Base-by-base conservation (phyloP, 176 grass and related monocot genomes). In the Aegilops tauschii region DNA sequence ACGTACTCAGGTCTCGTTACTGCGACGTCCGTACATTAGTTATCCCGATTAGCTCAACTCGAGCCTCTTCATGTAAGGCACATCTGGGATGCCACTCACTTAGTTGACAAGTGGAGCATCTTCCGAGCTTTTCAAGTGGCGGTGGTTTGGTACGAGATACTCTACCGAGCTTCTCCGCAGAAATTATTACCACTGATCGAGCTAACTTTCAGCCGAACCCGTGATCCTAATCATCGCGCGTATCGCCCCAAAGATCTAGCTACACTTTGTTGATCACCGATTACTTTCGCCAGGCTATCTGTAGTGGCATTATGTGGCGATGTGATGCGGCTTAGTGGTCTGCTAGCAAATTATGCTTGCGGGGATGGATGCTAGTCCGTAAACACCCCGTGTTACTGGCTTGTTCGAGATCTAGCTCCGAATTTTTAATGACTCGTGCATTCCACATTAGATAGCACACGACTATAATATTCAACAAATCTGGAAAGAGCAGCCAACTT, bases 151-250 rank as follows among this genome's bases (percentile, higher is more conserved):
- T 36, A 44, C 61, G 9, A 64, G n/a, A 62, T 39, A 39, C 37
- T 39, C 37, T 47, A 18, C 39, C 27, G 14, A 58, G 68, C 45
- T 73, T 40, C 29, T 73, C 40, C 23, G 12, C 23, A 45, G 14
- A 64, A 4, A 13, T 61, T 12, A 6, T 0, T 62, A 49, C 12
- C 3, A 12, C 45, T 14, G 45, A 13, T 49, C 45, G 54, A 14
- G 12, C 30, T 67, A 40, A 28, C 77, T 81, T 89, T 85, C 14
- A 49, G 70, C 70, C 83, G 18, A 86, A 82, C 49, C n/a, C 3
- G 37, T 36, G 78, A 86, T 85, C 78, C 11, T 78, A 82, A 77
- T 86, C 30, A 82, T 86, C 28, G 23, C 30, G 71, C 29, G 69
- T 63, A 71, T 64, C 37, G 2, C n/a, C 76, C 35, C 62, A 35